Base-by-base conservation (phyloP, 441 rosid species). In the Eugenia klotzschiana region DNA sequence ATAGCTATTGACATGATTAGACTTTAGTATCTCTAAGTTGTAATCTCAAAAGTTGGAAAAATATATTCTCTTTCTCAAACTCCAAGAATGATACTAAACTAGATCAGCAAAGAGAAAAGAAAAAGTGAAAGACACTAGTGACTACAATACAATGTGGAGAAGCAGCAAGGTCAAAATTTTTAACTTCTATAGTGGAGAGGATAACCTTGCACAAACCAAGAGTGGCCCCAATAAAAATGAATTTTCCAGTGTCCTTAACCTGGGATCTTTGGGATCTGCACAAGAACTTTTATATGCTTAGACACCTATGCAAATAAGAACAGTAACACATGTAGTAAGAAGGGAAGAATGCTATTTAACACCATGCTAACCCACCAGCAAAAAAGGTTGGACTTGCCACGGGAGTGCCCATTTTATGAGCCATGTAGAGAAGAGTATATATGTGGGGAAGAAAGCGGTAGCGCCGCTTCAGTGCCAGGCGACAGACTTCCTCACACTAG, bases 401-500 rank as follows among this genome's bases (percentile, higher is more conserved):
- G 3, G 91, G 97, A 88, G 92, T 90, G 82, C 99, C 98, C 40
- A 85, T 87, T 29, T 89, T 94, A 90, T 97, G 98, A n/a, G 98
- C 94, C 87, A 88, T 56, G 91, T 95, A 97, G 87, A 95, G 94
- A 54, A 97, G 88, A 53, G 99, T 97, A 87, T 95, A 95, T 83
- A 95, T 89, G 89, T 93, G 97, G 72, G 97, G 98, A 84, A 97
- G 83, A 79, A 97, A 90, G 85, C 92, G 93, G 89, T 97, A 97
- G 80, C 98, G 98, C 91, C 98, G 93, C 92, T 87, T 94, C 90
- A 97, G 82, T 83, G 99, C 98, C 20, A 93, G 90, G 85, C 98
- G 95, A 37, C 98, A 95, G 57, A 97, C 98, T 89, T 95, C 98
- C 87, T 97, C 98, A 84, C 98, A 95, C 98, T 97, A 88, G 74